Evolutionary conservation across 176 grass and related monocot genomes (phyloP).

Genomic region (Bolboschoenus planiculmis): DNA sequence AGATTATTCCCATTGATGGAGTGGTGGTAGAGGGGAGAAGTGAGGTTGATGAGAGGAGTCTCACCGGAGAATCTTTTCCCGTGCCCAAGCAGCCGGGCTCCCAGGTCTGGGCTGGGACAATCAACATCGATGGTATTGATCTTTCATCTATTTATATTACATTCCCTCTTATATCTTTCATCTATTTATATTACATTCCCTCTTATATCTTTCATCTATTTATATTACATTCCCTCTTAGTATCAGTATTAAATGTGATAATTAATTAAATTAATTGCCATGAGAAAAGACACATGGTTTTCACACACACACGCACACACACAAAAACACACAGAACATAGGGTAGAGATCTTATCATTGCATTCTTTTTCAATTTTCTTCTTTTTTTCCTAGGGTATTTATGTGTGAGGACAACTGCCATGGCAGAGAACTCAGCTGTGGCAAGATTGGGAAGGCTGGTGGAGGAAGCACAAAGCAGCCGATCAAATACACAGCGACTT

Average conservation of each 20-base stretch:
- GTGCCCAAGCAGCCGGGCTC: constrained; percentile 40
- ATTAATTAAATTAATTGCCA: background rate
- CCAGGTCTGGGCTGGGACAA: constrained; percentile 66
- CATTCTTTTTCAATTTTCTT: background rate
- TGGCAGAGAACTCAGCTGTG: constrained; percentile 58
- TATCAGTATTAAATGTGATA: background rate
- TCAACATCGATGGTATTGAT: constrained; percentile 54
- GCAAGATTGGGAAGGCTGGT: constrained; percentile 72
- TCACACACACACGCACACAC: background rate
- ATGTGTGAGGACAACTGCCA: constrained; percentile 39
- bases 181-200: background rate
- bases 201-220: background rate
- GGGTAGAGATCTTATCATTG: background rate
- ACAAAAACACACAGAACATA: background rate
- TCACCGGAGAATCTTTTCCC: constrained; percentile 75
- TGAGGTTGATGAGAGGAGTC: constrained; percentile 66
- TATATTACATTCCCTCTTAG: background rate
- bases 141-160: background rate
- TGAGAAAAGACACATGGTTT: background rate
- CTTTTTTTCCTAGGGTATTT: constrained; percentile 49
- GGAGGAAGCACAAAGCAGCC: constrained; percentile 55
- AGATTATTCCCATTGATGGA: constrained; percentile 60
- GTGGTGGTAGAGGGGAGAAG: constrained; percentile 51
- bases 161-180: no score
- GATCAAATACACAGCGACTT: constrained; percentile 51